Percentiles rank a stretch among this genome's conserved stretches.
These are phyloP conservation scores for Boletellus deceptivus DNA, from an alignment of 1,284 basidiomycete genomes.

Conservation along the genomic window DNA sequence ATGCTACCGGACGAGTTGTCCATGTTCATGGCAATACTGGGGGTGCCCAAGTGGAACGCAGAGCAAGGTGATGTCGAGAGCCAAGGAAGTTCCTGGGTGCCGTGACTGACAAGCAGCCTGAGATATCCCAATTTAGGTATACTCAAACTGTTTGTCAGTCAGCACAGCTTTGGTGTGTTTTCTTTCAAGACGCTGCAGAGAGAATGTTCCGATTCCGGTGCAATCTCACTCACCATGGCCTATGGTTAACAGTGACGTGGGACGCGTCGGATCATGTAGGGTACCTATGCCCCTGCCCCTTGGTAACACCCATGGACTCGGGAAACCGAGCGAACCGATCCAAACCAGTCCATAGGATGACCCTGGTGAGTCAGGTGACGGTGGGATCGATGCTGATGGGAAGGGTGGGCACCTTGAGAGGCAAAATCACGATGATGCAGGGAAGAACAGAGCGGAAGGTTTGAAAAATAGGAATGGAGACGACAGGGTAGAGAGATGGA, in stretches of 20 bases:
- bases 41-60: background rate
- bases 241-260: background rate
- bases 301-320: conserved; percentile 2
- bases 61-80: background rate
- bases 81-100: background rate
- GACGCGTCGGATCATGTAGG: conserved; percentile 31
- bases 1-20: conserved; percentile 11
- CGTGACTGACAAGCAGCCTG: background rate
- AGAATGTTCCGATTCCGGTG: background rate
- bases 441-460: background rate
- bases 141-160: too few relatives aligned
- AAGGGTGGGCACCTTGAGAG: background rate
- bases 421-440: background rate
- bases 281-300: conserved; percentile 19
- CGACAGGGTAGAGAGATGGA: background rate
- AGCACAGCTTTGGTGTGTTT: background rate
- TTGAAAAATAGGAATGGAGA: background rate
- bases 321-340: conserved; percentile 9
- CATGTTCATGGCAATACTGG: background rate
- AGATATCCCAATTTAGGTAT: conserved; percentile 5
- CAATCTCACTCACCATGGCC: conserved; percentile 2
- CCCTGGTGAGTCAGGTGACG: conserved; percentile 6
- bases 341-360: background rate
- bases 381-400: conserved; percentile 2
- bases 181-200: background rate